Evolutionary conservation across 2,329 filamentous ascomycete species (phyloP).

Genomic region (Botrytis aclada): DNA sequence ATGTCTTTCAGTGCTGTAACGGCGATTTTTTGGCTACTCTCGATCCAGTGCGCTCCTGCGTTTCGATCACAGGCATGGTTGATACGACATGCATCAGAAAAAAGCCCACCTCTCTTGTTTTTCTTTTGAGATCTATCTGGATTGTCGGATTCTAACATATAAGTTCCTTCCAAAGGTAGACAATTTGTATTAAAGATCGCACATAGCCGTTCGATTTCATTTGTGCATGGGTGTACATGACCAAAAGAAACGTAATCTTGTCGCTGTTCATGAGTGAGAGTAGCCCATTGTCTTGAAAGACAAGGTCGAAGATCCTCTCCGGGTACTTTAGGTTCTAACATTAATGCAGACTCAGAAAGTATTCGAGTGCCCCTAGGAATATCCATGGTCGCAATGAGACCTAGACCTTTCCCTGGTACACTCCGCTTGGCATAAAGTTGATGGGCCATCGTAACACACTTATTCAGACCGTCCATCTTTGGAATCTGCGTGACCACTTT

Average conservation of each 20-base stretch:
- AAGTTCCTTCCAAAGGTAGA: conserved; percentile 16
- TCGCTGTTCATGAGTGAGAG: conserved; percentile 19
- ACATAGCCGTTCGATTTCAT: conserved; percentile 20
- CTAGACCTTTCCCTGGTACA: conserved; percentile 41
- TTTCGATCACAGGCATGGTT: conserved; percentile 42
- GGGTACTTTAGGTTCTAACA: conserved; percentile 32
- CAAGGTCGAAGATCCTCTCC: conserved; percentile 11
- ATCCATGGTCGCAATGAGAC: conserved; percentile 40
- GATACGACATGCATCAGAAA: conserved; percentile 39
- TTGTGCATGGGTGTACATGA: conserved; percentile 17
- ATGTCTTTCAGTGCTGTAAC: conserved; percentile 40
- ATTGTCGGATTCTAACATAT: conserved; percentile 26
- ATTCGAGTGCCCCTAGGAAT: conserved; percentile 43
- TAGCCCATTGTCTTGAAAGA: conserved; percentile 20
- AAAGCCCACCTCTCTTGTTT: conserved; percentile 33
- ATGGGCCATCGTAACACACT: conserved; percentile 13
- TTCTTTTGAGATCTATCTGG: background rate
- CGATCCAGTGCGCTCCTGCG: conserved; percentile 39
- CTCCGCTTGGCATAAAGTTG: conserved; percentile 28
- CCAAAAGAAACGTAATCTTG: conserved; percentile 24
- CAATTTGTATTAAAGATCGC: conserved; percentile 26
- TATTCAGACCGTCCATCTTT: background rate
- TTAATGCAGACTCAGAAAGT: conserved; percentile 41
- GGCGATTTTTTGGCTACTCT: conserved; percentile 34
- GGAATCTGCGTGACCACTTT: background rate